These are phyloP conservation scores for Hortiboletus flavorubellus DNA, from an alignment of 768 basidiomycete species.

Conservation along the genomic window DNA sequence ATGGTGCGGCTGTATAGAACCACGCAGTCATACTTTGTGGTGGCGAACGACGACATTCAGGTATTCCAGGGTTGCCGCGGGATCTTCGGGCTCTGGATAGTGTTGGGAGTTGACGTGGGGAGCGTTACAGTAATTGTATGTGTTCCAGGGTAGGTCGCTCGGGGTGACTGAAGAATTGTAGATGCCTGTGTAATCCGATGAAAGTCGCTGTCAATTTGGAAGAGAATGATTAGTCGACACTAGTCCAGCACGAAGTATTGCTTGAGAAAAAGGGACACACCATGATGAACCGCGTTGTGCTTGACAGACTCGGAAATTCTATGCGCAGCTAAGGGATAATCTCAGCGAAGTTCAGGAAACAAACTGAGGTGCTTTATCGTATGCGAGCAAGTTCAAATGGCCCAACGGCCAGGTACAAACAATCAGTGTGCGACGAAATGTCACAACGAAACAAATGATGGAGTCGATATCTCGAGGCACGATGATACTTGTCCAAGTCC, in stretches of 20 bases:
- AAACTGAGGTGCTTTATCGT: too few species aligned
- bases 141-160: conserved; percentile 41
- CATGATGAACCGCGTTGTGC: conserved; percentile 3
- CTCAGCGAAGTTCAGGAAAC: too few species aligned
- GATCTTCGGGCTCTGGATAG: conserved; percentile 32
- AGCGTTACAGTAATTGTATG: conserved; percentile 54
- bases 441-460: too few species aligned
- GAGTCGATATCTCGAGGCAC: too few species aligned
- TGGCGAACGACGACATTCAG: conserved; percentile 44
- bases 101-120: conserved; percentile 42
- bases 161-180: conserved; percentile 47
- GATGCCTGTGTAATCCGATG: conserved; percentile 29
- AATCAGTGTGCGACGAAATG: too few species aligned
- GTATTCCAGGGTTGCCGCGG: conserved; percentile 36
- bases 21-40: conserved; percentile 38
- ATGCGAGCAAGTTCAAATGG: too few species aligned
- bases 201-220: conserved; percentile 5
- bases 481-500: too few species aligned
- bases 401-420: too few species aligned
- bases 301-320: too few species aligned
- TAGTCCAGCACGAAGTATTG: background rate
- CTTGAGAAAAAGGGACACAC: background rate
- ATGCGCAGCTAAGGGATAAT: too few species aligned
- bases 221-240: background rate
- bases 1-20: background rate